Evolutionary conservation across 2,329 filamentous ascomycete species (phyloP), one percentile per base, ranked within the genome.

Genomic region (Epichloe amarillans): DNA sequence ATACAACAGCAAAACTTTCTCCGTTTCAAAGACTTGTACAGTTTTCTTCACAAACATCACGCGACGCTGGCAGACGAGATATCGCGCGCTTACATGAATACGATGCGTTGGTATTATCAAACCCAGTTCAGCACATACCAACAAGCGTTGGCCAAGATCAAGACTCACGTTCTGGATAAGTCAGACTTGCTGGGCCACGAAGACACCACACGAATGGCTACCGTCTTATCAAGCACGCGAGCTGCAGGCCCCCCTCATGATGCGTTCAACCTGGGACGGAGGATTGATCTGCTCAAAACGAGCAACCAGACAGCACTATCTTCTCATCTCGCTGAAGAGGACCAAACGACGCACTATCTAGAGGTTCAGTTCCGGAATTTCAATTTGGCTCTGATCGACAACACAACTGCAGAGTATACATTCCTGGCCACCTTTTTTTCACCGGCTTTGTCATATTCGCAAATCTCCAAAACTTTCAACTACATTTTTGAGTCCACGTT

Each of bases 61-160:
- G 73, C 85, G 1, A 75, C 80, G n/a, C 79, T 98, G 5, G 88
- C 88, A 8, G 84, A 90, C 49, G 88, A 98, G 66, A 95, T 98
- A 56, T 83, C 83, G 8, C 85, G 88, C 64, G 93, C 94, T 3
- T 98, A 98, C 62, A 84, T 94, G 71, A 95, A 96, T 65, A 98
- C 94, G 0, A 98, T 98, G 88, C 82, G 89, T 49, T 98, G 93
- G 93, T 98, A 98, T 63, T 97, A 97, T 64, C 70, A 85, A 49
- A 93, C 86, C 57, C 88, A 96, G 64, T 98, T 98, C 63, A 82
- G 80, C 3, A 83, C 91, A 36, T 98, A 98, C 65, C 82, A 86
- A 56, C 82, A 83, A 58, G 83, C 93, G 0, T 73, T 98, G 5
- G 83, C 85, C 50, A 94, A 88, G 65, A 76, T 98, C 53, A 91